Conservation (phyloP, 2,329 filamentous ascomycete species). For the Alternaria panax region DNA sequence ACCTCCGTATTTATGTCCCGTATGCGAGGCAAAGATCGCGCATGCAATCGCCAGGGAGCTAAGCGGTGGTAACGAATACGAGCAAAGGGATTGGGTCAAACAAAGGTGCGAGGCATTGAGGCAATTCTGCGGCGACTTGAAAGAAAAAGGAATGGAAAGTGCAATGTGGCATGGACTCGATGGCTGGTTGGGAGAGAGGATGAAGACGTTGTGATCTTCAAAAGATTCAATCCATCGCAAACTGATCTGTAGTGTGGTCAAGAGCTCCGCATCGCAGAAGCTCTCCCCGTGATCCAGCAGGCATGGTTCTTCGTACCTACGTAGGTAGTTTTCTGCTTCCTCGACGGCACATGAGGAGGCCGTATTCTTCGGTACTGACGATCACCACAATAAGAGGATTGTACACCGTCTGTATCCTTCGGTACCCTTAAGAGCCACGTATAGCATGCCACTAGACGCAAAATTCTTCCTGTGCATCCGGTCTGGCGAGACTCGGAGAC, state of each 20-base stretch:
- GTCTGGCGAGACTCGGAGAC: not conserved
- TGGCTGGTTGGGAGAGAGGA: slow-evolving; percentile 20
- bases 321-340: not conserved
- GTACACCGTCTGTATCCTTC: not conserved
- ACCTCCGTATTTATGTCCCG: slow-evolving; percentile 68
- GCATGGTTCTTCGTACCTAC: not conserved
- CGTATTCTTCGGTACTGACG: not conserved
- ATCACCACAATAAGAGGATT: not conserved
- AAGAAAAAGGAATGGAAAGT: slow-evolving; percentile 38
- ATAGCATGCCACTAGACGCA: not conserved
- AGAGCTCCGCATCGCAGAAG: not conserved
- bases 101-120: slow-evolving; percentile 53
- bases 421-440: not conserved
- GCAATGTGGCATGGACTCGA: slow-evolving; percentile 28
- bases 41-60: slow-evolving; percentile 33
- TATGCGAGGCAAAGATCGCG: slow-evolving; percentile 64
- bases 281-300: not conserved
- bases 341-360: not conserved
- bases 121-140: slow-evolving; percentile 54
- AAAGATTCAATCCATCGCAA: not conserved
- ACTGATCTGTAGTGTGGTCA: not conserved
- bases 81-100: slow-evolving; percentile 25
- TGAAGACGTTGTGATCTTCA: not conserved
- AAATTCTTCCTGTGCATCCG: not conserved
- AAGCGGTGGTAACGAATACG: slow-evolving; percentile 30